Evolutionary conservation across 352 stramenopile genomes (phyloP), one percentile per base, ranked within the genome.

Genomic region (Globisporangium polare): DNA sequence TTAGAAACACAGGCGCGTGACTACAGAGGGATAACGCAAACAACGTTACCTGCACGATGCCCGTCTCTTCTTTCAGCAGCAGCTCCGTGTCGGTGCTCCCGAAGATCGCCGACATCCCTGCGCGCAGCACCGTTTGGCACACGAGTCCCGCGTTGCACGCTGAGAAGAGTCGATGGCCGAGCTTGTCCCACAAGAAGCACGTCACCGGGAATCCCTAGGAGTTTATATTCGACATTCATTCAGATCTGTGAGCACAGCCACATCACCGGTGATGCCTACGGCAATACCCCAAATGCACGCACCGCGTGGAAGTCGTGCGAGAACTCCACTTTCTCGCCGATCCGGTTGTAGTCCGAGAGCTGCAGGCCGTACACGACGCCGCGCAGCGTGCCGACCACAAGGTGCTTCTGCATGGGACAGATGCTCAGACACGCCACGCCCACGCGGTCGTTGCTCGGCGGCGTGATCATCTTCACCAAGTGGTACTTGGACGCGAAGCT

Each of bases 281-380:
- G n/a, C n/a, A n/a, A n/a, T n/a, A n/a, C n/a, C n/a, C n/a, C n/a
- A n/a, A n/a, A n/a, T n/a, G n/a, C n/a, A n/a, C n/a, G n/a, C n/a
- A 85, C 83, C 18, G 75, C 56, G 52, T 95, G 86, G 66, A 95
- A 92, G 52, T 93, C 81, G 58, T 95, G 86, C 52, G 81, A 88
- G 66, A 95, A 95, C 72, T 94, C 87, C 49, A 94, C 75, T 63
- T 91, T 91, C 63, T 94, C 87, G 45, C 87, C 87, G 46, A 95
- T 92, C 62, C 89, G 89, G 69, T 92, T 83, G 71, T 93, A 92
- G 63, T 95, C 87, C 5, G 77, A 75, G 12, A 95, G 74, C 56
- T 90, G 82, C 1, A 94, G 73, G 0, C 78, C 85, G 67, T 95
- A 94, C 35, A 95, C 83, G 35, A 92, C 73, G 18, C 85, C 87